Conservation (phyloP, 108 stramenopile genomes). For the Conticribra guillardii region DNA sequence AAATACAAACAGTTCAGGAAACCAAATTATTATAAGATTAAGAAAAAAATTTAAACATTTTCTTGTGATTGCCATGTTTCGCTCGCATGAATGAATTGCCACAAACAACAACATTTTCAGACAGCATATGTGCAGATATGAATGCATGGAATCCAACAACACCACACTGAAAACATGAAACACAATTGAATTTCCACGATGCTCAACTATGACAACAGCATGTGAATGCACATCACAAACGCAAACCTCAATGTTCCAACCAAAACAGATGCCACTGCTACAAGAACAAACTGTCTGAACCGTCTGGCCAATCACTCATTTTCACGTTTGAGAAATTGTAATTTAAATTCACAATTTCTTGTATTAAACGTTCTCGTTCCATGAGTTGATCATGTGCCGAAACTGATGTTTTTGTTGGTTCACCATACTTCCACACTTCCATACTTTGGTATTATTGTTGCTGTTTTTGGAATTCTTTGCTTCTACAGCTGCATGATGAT, state of each 20-base stretch:
- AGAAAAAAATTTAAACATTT: too few relatives aligned
- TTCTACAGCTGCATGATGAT: too few relatives aligned
- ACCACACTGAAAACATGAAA: too few relatives aligned
- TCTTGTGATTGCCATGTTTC: too few relatives aligned
- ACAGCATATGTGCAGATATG: too few relatives aligned
- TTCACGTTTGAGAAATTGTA: conserved; percentile 16
- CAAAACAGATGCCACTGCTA: conserved; percentile 35
- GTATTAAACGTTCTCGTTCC: conserved; percentile 34
- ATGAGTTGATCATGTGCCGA: conserved; percentile 30
- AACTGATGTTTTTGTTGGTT: conserved; percentile 10
- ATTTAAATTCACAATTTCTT: conserved; percentile 42
- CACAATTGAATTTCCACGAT: too few relatives aligned
- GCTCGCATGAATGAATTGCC: too few relatives aligned
- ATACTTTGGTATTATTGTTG: conserved; percentile 25
- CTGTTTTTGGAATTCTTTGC: background rate
- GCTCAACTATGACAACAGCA: conserved; percentile 40
- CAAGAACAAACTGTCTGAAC: conserved; percentile 38
- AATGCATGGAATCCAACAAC: too few relatives aligned
- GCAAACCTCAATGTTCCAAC: conserved; percentile 33
- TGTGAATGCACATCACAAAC: conserved; percentile 35
- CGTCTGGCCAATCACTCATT: conserved; percentile 26
- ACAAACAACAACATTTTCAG: too few relatives aligned
- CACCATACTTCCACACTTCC: conserved; percentile 43
- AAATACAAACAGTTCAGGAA: too few relatives aligned
- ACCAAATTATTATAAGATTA: too few relatives aligned